phyloP scores from a whole-genome alignment of 768 basidiomycete species.

The Collybia nuda region DNA sequence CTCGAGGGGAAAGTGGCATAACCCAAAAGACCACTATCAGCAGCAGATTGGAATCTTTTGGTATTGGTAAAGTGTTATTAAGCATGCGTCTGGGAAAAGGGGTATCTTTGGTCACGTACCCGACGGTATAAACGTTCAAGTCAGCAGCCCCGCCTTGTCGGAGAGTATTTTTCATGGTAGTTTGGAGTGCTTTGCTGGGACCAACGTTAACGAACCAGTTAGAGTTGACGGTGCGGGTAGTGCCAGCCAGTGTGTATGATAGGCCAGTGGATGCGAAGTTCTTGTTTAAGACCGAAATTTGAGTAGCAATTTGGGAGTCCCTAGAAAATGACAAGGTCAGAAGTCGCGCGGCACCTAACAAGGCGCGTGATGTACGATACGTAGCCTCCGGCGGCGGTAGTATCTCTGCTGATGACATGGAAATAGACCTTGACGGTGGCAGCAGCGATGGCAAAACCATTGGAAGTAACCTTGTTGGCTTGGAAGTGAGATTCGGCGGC shows the following conservation, averaged over 20 bases:
- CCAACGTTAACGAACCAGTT: conserved; percentile 50
- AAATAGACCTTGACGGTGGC: conserved; percentile 20
- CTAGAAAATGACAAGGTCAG: background rate
- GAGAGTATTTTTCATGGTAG: conserved; percentile 45
- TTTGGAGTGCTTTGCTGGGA: conserved; percentile 34
- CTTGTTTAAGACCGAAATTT: conserved; percentile 41
- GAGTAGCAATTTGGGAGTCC: conserved; percentile 11
- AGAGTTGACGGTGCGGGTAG: conserved; percentile 41
- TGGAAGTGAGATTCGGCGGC: conserved; percentile 17
- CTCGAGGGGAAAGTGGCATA: conserved; percentile 51
- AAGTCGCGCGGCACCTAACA: background rate
- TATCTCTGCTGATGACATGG: conserved; percentile 33
- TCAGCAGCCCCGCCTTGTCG: conserved; percentile 38
- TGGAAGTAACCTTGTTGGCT: conserved; percentile 8
- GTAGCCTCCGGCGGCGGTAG: conserved; percentile 35
- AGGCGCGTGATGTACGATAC: conserved; percentile 33
- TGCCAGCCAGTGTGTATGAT: conserved; percentile 37
- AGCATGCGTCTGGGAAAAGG: conserved; percentile 10
- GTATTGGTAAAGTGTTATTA: conserved; percentile 17
- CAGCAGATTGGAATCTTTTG: conserved; percentile 26
- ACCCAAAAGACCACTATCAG: conserved; percentile 39
- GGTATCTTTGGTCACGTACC: conserved; percentile 21
- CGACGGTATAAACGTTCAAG: conserved; percentile 53
- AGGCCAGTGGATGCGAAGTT: conserved; percentile 37
- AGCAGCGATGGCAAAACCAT: background rate